These are phyloP conservation scores for Infundibulicybe gibba DNA, from an alignment of 768 basidiomycete genomes.

Conservation along the genomic window DNA sequence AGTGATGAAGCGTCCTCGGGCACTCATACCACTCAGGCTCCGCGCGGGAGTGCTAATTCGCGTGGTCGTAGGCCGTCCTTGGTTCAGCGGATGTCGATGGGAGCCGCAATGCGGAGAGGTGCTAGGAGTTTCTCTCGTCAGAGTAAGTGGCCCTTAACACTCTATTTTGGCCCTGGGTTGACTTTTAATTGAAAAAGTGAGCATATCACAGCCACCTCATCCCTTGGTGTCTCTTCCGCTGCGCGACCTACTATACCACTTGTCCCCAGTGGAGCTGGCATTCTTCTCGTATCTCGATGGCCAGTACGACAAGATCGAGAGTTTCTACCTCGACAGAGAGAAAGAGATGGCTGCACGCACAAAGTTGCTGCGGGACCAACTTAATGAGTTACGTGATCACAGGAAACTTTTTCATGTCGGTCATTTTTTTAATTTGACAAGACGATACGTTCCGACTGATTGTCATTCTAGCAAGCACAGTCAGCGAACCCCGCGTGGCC, in stretches of 20 bases:
- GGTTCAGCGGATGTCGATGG: not conserved
- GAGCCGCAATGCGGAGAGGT: not conserved
- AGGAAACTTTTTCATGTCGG: conserved; percentile 53
- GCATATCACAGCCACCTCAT: not conserved
- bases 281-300: conserved; percentile 79
- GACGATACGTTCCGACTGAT: not conserved
- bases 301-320: conserved; percentile 84
- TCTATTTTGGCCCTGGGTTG: not conserved
- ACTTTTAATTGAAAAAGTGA: not conserved
- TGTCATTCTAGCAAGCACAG: not conserved
- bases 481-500: not conserved
- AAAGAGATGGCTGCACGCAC: conserved; percentile 51
- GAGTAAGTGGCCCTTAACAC: not conserved
- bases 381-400: conserved; percentile 73
- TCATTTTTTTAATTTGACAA: not conserved
- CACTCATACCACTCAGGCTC: not conserved
- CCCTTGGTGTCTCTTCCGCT: conserved; percentile 24
- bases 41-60: not conserved
- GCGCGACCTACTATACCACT: conserved; percentile 44
- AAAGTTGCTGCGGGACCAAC: conserved; percentile 56
- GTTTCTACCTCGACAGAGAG: conserved; percentile 62
- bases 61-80: conserved; percentile 1
- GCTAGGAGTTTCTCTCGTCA: conserved; percentile 3
- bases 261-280: conserved; percentile 56
- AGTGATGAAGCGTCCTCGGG: not conserved